phyloP scores from a whole-genome alignment of 2,329 filamentous ascomycete genomes.

The Scopulariopsis brevicaulis region DNA sequence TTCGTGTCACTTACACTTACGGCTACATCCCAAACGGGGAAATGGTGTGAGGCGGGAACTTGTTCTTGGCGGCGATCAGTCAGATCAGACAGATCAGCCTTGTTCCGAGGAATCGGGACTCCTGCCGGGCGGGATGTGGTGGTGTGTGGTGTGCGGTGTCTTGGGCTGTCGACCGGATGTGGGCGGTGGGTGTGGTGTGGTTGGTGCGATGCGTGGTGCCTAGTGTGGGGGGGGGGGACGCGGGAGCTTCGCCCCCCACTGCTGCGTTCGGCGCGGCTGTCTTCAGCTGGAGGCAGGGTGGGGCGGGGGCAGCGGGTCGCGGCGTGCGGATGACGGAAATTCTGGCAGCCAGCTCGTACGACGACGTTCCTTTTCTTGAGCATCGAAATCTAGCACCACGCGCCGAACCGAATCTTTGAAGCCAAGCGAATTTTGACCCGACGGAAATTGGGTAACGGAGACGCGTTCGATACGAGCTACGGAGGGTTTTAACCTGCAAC shows the following conservation, averaged over 20 bases:
- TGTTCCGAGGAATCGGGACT: background rate
- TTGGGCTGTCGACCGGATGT: background rate
- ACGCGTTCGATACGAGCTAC: too few relatives aligned
- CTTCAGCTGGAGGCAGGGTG: background rate
- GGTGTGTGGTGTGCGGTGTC: background rate
- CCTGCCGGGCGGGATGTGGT: background rate
- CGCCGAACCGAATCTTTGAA: too few relatives aligned
- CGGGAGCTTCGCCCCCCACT: background rate
- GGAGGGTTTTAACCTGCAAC: too few relatives aligned
- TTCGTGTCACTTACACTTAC: background rate
- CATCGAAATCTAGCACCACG: too few relatives aligned
- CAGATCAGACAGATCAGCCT: background rate
- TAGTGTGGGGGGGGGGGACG: too few relatives aligned
- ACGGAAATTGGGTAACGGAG: background rate
- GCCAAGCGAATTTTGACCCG: background rate
- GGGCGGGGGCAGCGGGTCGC: background rate
- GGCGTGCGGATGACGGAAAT: background rate
- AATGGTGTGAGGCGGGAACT: background rate
- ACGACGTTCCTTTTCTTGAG: background rate
- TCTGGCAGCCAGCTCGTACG: background rate
- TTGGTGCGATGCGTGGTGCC: too few relatives aligned
- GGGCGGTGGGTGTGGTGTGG: too few relatives aligned
- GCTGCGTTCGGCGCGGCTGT: background rate
- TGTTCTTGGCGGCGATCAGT: background rate
- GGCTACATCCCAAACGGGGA: background rate